Evolutionary conservation across 2,329 filamentous ascomycete species (phyloP), one percentile per base, ranked within the genome.

Genomic region (Apiospora koreana): DNA sequence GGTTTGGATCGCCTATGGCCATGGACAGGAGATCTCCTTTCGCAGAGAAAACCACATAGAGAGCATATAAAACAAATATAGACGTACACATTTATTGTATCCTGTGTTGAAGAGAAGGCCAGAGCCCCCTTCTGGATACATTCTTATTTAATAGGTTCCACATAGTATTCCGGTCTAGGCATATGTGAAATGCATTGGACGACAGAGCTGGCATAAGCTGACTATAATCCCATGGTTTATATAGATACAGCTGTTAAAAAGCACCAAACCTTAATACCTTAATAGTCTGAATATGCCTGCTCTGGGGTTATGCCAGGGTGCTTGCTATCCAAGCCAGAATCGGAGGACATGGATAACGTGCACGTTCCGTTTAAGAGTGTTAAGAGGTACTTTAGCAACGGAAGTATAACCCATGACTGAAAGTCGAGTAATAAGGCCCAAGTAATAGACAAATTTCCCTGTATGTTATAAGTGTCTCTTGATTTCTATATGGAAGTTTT

Each of bases 21-120:
- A 79, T 80, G 2, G 80, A 81, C 66, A 81, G 83, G 72, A 78
- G 81, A 54, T 82, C 78, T 18, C 80, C 79, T 16, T 78, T 82
- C 45, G 77, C 75, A 69, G 83, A 82, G 71, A 78, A 80, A 72
- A 73, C 74, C n/a, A 68, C 66, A 25, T 68, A 68, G 45, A 68
- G 71, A 73, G 48, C 74, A 69, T 73, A 70, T 72, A 66, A 31
- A 62, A 8, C 28, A 38, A 58, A 62, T 38, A 62, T 35, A 38
- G 21, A 62, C 31, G n/a, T 9, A 23, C 35, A 18, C 28, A 58
- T 16, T 58, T 8, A 23, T 5, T 9, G 38, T 62, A n/a, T 3
- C 18, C 31, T 38, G 18, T 23, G 31, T 5, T 38, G 5, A n/a
- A 38, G 31, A 38, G 54, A 38, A n/a, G 4, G 18, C 8, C 2